Percentiles rank a stretch among this genome's conserved stretches.
phyloP scores from a whole-genome alignment of 2,329 filamentous ascomycete genomes.

The Stemphylium lycopersici region DNA sequence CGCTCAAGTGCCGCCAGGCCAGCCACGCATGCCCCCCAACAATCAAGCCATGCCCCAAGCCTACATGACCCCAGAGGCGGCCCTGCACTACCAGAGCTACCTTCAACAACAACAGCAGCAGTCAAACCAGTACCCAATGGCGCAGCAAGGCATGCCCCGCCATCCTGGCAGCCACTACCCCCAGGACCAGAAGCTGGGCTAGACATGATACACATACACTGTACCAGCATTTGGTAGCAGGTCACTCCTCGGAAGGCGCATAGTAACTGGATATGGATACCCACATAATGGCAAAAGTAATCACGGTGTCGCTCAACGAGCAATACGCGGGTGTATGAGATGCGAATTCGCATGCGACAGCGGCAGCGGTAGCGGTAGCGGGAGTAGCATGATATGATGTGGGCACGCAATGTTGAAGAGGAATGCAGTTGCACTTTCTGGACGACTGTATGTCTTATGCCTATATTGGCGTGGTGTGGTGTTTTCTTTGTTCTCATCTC shows the following conservation, averaged over 20 bases:
- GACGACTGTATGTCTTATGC: conserved; percentile 46
- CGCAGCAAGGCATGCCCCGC: conserved; percentile 74
- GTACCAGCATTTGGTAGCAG: conserved; percentile 29
- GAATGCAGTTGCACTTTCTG: conserved; percentile 33
- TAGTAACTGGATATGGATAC: conserved; percentile 47
- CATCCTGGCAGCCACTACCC: conserved; percentile 71
- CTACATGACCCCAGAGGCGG: conserved; percentile 70
- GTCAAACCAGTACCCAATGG: conserved; percentile 77
- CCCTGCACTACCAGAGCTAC: conserved; percentile 85
- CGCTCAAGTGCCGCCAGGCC: conserved; percentile 75
- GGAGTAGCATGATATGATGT: conserved; percentile 39
- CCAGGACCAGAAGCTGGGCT: conserved; percentile 58
- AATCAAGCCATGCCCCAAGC: conserved; percentile 68
- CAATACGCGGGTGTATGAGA: conserved; percentile 29
- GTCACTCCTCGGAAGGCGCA: conserved; percentile 40
- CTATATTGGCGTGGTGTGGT: conserved; percentile 44
- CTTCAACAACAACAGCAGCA: conserved; percentile 64
- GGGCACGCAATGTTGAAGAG: conserved; percentile 39
- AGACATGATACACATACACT: conserved; percentile 35
- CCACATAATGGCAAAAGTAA: conserved; percentile 49
- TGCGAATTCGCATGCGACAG: conserved; percentile 23
- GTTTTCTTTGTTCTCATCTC: conserved; percentile 31
- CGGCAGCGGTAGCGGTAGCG: conserved; percentile 29
- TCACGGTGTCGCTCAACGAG: conserved; percentile 36
- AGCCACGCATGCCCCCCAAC: conserved; percentile 68